Conservation (phyloP, 2,329 filamentous ascomycete species). For the Colletotrichum filicis region DNA sequence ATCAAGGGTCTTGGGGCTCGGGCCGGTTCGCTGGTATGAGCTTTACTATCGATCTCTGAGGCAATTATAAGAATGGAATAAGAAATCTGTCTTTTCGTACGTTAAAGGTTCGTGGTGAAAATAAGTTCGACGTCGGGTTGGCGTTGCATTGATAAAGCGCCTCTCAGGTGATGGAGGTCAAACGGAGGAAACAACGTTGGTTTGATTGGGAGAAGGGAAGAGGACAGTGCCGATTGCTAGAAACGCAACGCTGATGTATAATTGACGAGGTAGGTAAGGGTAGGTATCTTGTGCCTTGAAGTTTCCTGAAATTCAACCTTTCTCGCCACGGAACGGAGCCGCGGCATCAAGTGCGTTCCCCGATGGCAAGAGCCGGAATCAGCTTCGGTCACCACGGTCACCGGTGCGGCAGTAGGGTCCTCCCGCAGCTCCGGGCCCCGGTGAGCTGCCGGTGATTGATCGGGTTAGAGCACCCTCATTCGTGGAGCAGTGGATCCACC, state of each 20-base stretch:
- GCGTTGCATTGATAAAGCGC: neutral
- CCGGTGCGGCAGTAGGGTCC: constrained; percentile 17
- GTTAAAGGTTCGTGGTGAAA: neutral
- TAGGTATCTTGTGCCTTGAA: neutral
- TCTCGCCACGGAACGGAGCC: neutral
- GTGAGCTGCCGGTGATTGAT: constrained; percentile 24
- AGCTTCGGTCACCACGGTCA: constrained; percentile 13
- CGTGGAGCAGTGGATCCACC: neutral
- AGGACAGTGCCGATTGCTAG: constrained; percentile 7
- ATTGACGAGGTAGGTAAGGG: too few relatives aligned
- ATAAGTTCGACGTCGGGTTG: neutral
- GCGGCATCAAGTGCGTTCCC: neutral
- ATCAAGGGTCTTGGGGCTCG: constrained; percentile 5
- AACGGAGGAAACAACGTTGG: neutral
- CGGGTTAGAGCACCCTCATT: constrained; percentile 9
- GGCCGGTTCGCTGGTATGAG: constrained; percentile 20
- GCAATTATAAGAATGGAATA: neutral
- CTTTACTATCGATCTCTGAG: constrained; percentile 9
- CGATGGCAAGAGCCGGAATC: constrained; percentile 8
- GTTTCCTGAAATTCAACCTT: neutral
- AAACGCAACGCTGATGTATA: neutral
- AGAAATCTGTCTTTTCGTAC: neutral
- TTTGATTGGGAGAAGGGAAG: neutral
- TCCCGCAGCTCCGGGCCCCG: constrained; percentile 10
- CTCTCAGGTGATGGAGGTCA: neutral